phyloP scores from a whole-genome alignment of 202 grass and related monocot genomes.

The Saccharum hybrid region DNA sequence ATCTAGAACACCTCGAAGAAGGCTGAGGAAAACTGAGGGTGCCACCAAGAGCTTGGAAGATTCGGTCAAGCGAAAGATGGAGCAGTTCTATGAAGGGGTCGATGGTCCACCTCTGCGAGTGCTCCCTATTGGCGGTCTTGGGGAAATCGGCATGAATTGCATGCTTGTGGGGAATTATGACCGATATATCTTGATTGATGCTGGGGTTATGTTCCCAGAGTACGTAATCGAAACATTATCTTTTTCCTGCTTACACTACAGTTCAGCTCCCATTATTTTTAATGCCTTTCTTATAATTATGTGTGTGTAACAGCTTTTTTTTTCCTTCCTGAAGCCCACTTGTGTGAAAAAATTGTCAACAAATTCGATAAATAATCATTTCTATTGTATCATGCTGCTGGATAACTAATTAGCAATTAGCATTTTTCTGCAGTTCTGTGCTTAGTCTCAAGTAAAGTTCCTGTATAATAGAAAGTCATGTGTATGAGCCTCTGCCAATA shows the following conservation, averaged over 20 bases:
- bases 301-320: neutral
- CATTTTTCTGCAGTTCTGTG: slow-evolving; percentile 11
- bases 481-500: neutral
- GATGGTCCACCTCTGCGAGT: slow-evolving; percentile 90
- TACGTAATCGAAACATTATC: slow-evolving; percentile 49
- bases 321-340: neutral
- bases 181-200: slow-evolving; percentile 96
- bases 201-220: slow-evolving; percentile 99
- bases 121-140: slow-evolving; percentile 92
- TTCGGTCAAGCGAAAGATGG: slow-evolving; percentile 93
- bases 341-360: slow-evolving; percentile 8
- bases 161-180: slow-evolving; percentile 98
- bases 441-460: neutral
- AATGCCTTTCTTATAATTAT: neutral
- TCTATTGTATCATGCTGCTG: slow-evolving; percentile 11
- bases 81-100: slow-evolving; percentile 93
- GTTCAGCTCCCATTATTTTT: neutral
- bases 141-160: slow-evolving; percentile 99
- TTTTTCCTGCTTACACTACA: neutral
- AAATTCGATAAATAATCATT: neutral
- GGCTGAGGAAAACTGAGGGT: slow-evolving; percentile 71
- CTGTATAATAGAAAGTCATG: slow-evolving; percentile 14
- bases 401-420: neutral
- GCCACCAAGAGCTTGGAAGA: slow-evolving; percentile 90
- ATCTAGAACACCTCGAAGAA: slow-evolving; percentile 65